Conservation (phyloP, 768 basidiomycete genomes). For the Mycena capillaripes region DNA sequence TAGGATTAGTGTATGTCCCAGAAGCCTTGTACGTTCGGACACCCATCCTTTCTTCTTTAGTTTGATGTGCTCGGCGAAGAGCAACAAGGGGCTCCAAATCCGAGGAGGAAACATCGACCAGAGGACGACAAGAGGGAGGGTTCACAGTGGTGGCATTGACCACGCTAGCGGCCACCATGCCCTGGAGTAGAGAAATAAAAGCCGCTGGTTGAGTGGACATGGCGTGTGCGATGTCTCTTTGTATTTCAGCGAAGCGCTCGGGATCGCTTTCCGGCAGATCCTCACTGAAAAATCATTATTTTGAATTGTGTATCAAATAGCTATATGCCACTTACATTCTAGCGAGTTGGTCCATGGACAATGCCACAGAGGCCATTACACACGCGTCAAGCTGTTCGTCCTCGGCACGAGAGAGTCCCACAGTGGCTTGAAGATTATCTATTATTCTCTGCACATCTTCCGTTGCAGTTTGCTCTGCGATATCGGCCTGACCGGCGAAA, state of each 20-base stretch:
- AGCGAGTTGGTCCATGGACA: not conserved
- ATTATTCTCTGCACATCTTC: not conserved
- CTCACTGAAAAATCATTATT: not conserved
- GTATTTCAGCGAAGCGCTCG: constrained; percentile 6
- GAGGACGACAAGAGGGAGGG: not conserved
- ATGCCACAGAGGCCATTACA: not conserved
- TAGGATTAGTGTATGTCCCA: constrained; percentile 5
- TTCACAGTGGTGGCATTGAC: not conserved
- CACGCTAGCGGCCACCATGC: not conserved
- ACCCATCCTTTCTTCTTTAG: not conserved
- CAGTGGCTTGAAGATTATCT: not conserved
- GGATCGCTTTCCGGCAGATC: constrained; percentile 3
- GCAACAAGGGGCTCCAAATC: constrained; percentile 3
- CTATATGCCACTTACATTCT: not conserved
- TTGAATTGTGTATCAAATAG: not conserved
- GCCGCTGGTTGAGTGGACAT: constrained; percentile 1
- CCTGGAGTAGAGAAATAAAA: not conserved
- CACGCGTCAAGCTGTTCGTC: not conserved
- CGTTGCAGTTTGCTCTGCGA: not conserved
- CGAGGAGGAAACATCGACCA: not conserved
- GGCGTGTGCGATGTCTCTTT: not conserved
- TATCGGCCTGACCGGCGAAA: not conserved
- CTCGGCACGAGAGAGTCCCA: not conserved
- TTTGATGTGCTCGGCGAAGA: constrained; percentile 4
- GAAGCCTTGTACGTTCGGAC: constrained; percentile 3